phyloP scores from a whole-genome alignment of 495 filamentous ascomycete species.

The Recurvomyces mirabilis region DNA sequence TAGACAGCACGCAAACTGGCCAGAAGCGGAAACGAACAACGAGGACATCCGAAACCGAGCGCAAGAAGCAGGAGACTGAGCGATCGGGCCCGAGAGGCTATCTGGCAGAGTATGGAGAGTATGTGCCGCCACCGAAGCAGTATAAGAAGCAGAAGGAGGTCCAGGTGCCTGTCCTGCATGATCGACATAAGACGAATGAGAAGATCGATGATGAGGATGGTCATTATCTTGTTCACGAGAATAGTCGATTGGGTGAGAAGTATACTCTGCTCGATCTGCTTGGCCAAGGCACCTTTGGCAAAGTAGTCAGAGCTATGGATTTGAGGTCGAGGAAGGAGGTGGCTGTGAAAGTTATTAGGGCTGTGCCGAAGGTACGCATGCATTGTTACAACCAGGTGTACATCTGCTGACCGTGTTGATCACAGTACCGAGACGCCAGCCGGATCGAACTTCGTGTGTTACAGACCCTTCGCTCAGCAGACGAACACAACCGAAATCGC shows the following conservation, averaged over 20 bases:
- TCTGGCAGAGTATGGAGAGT: slow-evolving; percentile 61
- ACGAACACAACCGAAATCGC: slow-evolving; percentile 82
- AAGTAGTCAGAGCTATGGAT: slow-evolving; percentile 89
- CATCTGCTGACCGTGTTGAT: too few species aligned
- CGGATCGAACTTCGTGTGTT: slow-evolving; percentile 89
- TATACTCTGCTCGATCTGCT: slow-evolving; percentile 82
- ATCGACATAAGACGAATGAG: slow-evolving; percentile 41
- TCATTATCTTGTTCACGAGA: slow-evolving; percentile 82
- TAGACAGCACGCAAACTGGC: slow-evolving; percentile 42
- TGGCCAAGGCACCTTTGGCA: slow-evolving; percentile 95
- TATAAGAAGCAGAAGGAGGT: slow-evolving; percentile 89
- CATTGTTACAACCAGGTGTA: too few species aligned
- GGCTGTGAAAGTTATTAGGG: slow-evolving; percentile 95
- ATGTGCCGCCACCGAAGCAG: slow-evolving; percentile 75
- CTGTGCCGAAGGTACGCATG: slow-evolving; percentile 61
- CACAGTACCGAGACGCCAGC: slow-evolving; percentile 77
- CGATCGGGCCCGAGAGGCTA: slow-evolving; percentile 54
- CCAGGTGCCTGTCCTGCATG: slow-evolving; percentile 63
- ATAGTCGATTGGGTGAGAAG: slow-evolving; percentile 71
- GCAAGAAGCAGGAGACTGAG: slow-evolving; percentile 52
- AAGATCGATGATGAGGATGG: slow-evolving; percentile 91
- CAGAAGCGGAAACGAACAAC: slow-evolving; percentile 84
- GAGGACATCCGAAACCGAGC: slow-evolving; percentile 58
- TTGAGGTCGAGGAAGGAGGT: slow-evolving; percentile 61
- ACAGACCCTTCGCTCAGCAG: slow-evolving; percentile 80